phyloP scores from a whole-genome alignment of 495 filamentous ascomycete species.

The Tuber umbilicatum region DNA sequence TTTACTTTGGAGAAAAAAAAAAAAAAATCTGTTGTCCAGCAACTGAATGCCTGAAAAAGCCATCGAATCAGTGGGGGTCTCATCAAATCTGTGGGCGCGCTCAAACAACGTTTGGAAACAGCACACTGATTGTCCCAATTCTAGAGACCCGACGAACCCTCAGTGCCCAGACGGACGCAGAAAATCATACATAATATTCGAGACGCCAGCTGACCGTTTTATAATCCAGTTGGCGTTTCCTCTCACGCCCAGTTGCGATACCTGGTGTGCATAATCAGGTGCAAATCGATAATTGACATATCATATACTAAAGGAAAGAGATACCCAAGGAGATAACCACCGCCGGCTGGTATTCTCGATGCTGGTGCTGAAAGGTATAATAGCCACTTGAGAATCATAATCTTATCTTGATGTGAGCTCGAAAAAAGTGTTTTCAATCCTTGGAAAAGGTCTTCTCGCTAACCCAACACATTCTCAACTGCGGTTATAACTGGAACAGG shows the following conservation, averaged over 20 bases:
- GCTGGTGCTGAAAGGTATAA: background rate
- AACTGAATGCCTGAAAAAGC: background rate
- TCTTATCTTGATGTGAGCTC: background rate
- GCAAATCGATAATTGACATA: slow-evolving; percentile 1
- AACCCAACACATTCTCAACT: background rate
- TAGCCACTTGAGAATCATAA: background rate
- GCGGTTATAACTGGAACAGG: background rate
- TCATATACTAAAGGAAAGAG: background rate
- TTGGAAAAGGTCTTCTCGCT: background rate
- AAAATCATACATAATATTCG: background rate
- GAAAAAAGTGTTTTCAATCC: background rate
- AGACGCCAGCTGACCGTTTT: background rate
- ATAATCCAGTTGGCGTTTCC: background rate
- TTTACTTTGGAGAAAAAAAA: background rate
- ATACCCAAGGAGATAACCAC: background rate
- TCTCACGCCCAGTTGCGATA: background rate
- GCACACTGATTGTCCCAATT: background rate
- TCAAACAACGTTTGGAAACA: background rate
- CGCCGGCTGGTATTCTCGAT: background rate
- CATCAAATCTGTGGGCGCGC: background rate
- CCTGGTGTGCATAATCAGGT: background rate
- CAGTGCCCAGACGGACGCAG: background rate
- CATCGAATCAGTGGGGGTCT: background rate
- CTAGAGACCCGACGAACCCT: background rate
- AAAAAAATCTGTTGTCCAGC: background rate